phyloP scores from a whole-genome alignment of 257 asterid species.

The Nemophila menziesii region DNA sequence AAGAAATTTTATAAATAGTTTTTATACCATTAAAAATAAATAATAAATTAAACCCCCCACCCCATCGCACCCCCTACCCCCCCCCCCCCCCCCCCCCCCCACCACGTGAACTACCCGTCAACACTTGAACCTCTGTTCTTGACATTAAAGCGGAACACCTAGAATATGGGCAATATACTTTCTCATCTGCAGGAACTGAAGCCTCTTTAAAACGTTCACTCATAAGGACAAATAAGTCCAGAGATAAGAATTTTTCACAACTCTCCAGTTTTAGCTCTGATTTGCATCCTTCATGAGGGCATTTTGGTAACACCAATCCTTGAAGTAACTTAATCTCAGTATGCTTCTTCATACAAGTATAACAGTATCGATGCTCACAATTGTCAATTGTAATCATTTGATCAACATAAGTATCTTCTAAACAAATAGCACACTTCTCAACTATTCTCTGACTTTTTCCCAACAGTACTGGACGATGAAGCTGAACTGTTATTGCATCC shows the following conservation, averaged over 20 bases:
- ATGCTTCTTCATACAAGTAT: slow-evolving; percentile 34
- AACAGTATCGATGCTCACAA: slow-evolving; percentile 41
- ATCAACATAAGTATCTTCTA: slow-evolving; percentile 23
- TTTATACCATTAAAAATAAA: too few relatives aligned
- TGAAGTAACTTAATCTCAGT: slow-evolving; percentile 37
- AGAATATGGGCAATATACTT: slow-evolving; percentile 46
- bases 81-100: too few relatives aligned
- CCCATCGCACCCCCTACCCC: too few relatives aligned
- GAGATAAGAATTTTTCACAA: slow-evolving; percentile 32
- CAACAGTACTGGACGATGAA: slow-evolving; percentile 12
- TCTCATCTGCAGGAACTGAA: slow-evolving; percentile 30
- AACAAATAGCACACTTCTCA: slow-evolving; percentile 36
- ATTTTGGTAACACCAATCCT: slow-evolving; percentile 27
- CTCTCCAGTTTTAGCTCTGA: slow-evolving; percentile 28
- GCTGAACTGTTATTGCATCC: slow-evolving; percentile 21
- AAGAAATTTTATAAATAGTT: too few relatives aligned
- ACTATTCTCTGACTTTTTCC: slow-evolving; percentile 8
- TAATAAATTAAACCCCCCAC: too few relatives aligned
- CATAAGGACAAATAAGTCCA: slow-evolving; percentile 35
- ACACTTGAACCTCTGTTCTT: slow-evolving; percentile 18
- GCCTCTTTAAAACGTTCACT: slow-evolving; percentile 42
- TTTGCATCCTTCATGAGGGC: slow-evolving; percentile 40
- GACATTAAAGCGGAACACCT: slow-evolving; percentile 45
- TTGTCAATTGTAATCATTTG: slow-evolving; percentile 26
- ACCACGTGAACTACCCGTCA: too few relatives aligned